These are phyloP conservation scores for Geotrichum siamense DNA, from an alignment of 1,139 yeast genomes.

Conservation along the genomic window DNA sequence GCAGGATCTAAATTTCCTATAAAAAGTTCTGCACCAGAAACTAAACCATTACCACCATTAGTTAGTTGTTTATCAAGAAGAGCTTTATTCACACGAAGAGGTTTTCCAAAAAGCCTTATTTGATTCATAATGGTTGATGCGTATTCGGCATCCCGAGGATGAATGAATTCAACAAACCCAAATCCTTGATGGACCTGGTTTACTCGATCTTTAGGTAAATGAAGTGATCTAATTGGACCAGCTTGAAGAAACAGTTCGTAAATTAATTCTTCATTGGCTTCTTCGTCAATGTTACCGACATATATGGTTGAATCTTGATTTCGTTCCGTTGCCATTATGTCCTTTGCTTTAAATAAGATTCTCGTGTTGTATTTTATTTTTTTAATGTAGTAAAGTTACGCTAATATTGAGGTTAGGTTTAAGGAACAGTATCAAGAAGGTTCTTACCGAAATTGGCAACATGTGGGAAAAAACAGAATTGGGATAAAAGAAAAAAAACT, in stretches of 20 bases:
- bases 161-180: slow-evolving; percentile 74
- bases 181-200: slow-evolving; percentile 71
- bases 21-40: slow-evolving; percentile 73
- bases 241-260: slow-evolving; percentile 82
- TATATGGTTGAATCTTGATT: slow-evolving; percentile 66
- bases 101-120: slow-evolving; percentile 56
- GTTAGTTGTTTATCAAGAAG: slow-evolving; percentile 32
- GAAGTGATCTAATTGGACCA: slow-evolving; percentile 65
- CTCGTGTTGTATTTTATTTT: too few species aligned
- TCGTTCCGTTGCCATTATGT: slow-evolving; percentile 30
- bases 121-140: slow-evolving; percentile 57
- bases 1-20: slow-evolving; percentile 65
- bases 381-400: too few species aligned
- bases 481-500: too few species aligned
- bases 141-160: slow-evolving; percentile 61
- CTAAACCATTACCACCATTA: slow-evolving; percentile 41
- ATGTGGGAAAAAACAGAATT: too few species aligned
- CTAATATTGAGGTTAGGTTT: too few species aligned
- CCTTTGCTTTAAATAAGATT: too few species aligned
- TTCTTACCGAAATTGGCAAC: too few species aligned
- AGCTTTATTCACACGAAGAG: slow-evolving; percentile 53
- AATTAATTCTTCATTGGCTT: slow-evolving; percentile 55
- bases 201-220: slow-evolving; percentile 75
- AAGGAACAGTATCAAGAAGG: too few species aligned
- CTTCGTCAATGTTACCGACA: slow-evolving; percentile 75